A percentile compares a stretch with the other conserved stretches of the same genome.
These are phyloP conservation scores for Chlamydomonas sp. DNA, from an alignment of 139 green algal species.

Conservation along the genomic window DNA sequence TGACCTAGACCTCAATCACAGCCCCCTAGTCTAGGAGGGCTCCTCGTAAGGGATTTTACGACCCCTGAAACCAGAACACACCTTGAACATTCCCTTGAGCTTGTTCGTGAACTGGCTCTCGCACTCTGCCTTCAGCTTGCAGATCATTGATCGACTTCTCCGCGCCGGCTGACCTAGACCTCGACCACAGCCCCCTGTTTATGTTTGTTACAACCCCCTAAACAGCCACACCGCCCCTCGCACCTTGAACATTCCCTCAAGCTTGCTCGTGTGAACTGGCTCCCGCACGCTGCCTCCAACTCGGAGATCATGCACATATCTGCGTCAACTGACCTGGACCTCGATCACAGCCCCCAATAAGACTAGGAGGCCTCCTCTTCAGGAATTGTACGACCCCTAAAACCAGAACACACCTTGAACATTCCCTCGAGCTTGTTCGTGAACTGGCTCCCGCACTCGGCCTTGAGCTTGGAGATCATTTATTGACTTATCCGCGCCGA, in stretches of 20 bases:
- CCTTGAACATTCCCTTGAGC: slow-evolving; percentile 42
- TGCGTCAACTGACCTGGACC: slow-evolving; percentile 11
- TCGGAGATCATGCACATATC: not conserved
- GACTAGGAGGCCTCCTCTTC: slow-evolving; percentile 93
- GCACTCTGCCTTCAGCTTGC: slow-evolving; percentile 95
- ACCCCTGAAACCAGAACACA: no score
- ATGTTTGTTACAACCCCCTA: no score
- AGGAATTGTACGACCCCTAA: slow-evolving; percentile 99
- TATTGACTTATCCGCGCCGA: slow-evolving; percentile 5
- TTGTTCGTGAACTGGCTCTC: slow-evolving; percentile 87
- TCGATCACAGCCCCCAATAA: no score
- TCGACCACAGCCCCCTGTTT: no score
- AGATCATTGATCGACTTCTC: slow-evolving; percentile 94
- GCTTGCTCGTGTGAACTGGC: slow-evolving; percentile 68
- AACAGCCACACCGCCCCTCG: no score
- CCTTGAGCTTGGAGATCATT: slow-evolving; percentile 88
- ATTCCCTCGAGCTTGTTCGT: slow-evolving; percentile 50
- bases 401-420: slow-evolving; percentile 70
- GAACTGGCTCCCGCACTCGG: slow-evolving; percentile 94
- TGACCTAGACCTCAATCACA: no score
- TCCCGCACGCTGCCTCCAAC: slow-evolving; percentile 80
- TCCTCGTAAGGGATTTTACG: no score
- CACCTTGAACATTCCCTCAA: slow-evolving; percentile 99
- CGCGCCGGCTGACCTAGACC: slow-evolving; percentile 79
- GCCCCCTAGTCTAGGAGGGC: no score